Conservation (phyloP, 106 monocot species). For the Dactylorhiza incarnata region DNA sequence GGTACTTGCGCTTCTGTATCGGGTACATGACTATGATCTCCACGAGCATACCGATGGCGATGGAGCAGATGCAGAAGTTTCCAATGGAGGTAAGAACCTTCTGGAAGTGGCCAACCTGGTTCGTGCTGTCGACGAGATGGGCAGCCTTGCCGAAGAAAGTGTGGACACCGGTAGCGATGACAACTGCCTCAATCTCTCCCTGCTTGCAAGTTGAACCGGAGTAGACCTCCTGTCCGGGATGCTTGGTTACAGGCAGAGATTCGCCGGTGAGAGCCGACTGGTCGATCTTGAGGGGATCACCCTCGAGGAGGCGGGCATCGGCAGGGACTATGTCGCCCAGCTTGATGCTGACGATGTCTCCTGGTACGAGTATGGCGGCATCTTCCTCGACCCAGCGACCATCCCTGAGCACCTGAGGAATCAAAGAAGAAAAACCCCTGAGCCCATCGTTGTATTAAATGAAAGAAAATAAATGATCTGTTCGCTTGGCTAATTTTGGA, state of each 20-base stretch:
- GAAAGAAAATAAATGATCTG: too few relatives aligned
- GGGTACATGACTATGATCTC: constrained; percentile 98
- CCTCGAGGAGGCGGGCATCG: constrained; percentile 92
- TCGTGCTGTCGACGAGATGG: constrained; percentile 93
- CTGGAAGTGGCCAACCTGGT: constrained; percentile 96
- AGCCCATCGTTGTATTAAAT: too few relatives aligned
- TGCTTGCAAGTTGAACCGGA: constrained; percentile 97
- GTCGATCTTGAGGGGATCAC: constrained; percentile 90
- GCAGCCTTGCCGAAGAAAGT: constrained; percentile 99
- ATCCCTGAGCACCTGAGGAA: constrained; percentile 71
- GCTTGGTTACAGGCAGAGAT: constrained; percentile 80
- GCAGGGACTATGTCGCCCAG: constrained; percentile 97
- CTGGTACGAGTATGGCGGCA: constrained; percentile 87
- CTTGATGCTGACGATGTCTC: constrained; percentile 93
- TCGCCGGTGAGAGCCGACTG: constrained; percentile 96
- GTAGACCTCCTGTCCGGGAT: constrained; percentile 88
- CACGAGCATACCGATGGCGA: constrained; percentile 71
- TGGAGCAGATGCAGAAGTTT: constrained; percentile 98
- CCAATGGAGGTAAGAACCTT: constrained; percentile 92
- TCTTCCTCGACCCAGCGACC: constrained; percentile 85
- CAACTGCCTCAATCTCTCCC: constrained; percentile 96
- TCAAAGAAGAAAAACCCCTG: background rate
- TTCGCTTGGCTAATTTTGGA: too few relatives aligned
- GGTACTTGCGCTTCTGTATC: constrained; percentile 75
- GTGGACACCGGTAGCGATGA: constrained; percentile 97